Percentiles rank a stretch among this genome's conserved stretches.
Evolutionary conservation across 495 filamentous ascomycete genomes (phyloP).

Genomic region (Thermothielavioides terrestris): DNA sequence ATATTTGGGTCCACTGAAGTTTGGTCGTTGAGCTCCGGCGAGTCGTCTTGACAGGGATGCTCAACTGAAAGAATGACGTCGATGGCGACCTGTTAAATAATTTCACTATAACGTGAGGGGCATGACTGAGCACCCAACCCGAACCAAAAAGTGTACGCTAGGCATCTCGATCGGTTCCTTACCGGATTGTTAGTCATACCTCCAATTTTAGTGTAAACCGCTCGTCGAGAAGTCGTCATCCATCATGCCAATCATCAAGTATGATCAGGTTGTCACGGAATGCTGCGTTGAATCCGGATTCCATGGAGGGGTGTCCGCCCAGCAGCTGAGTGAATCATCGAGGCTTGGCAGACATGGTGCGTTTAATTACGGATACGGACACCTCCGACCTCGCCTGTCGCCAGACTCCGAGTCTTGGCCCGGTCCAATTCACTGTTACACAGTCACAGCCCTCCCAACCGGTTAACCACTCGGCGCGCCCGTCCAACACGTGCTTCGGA

Average conservation of each 20-base stretch:
- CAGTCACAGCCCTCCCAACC: too few relatives aligned
- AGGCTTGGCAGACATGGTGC: neutral
- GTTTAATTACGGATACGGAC: neutral
- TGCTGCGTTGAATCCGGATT: neutral
- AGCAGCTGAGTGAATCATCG: neutral
- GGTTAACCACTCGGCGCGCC: neutral
- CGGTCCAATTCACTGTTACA: neutral
- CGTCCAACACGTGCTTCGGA: constrained; percentile 5
- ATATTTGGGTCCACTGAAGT: too few relatives aligned
- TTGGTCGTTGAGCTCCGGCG: too few relatives aligned
- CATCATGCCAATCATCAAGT: neutral
- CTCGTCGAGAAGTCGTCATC: neutral
- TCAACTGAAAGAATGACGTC: too few relatives aligned
- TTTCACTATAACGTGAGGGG: too few relatives aligned
- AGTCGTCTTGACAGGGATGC: too few relatives aligned
- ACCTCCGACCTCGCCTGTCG: neutral
- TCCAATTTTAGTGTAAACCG: too few relatives aligned
- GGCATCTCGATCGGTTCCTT: too few relatives aligned
- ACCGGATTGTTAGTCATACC: too few relatives aligned
- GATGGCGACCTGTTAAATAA: too few relatives aligned
- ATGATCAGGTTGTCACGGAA: neutral
- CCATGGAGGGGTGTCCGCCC: neutral
- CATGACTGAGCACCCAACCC: too few relatives aligned
- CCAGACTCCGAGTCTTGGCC: neutral
- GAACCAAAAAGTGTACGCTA: too few relatives aligned